A percentile compares a stretch with the other conserved stretches of the same genome.
Evolutionary conservation across 495 filamentous ascomycete genomes (phyloP).

Genomic region (Neurospora tetrasperma): DNA sequence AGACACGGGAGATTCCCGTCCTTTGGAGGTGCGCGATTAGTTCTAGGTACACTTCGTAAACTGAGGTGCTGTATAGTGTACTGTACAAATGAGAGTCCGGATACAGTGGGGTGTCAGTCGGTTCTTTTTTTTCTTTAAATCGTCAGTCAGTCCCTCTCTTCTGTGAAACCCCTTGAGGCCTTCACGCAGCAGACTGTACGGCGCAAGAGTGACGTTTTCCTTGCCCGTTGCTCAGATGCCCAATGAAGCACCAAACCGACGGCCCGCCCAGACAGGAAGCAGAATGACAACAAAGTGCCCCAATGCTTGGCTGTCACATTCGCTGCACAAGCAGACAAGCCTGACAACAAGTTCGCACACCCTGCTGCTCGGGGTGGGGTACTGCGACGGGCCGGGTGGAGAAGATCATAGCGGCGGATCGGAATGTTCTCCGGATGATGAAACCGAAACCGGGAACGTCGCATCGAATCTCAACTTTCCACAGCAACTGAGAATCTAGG

Average conservation of each 20-base stretch:
- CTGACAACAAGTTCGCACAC: background rate
- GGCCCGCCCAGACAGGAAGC: background rate
- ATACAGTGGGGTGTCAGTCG: background rate
- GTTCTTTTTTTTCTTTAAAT: background rate
- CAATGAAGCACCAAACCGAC: background rate
- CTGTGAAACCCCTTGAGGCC: background rate
- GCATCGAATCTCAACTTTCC: background rate
- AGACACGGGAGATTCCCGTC: background rate
- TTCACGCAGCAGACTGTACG: background rate
- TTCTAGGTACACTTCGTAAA: too few species aligned
- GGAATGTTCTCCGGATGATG: background rate
- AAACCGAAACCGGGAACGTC: background rate
- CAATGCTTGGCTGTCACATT: background rate
- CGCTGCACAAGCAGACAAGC: background rate
- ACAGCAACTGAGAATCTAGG: background rate
- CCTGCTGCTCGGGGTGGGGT: background rate
- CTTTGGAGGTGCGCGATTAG: background rate
- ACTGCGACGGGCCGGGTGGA: background rate
- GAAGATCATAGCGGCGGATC: background rate
- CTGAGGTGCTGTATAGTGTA: background rate
- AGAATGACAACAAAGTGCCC: background rate
- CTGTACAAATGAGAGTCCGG: background rate
- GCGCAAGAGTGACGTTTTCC: background rate
- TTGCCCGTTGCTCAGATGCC: background rate
- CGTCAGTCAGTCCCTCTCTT: too few species aligned